Evolutionary conservation across 352 stramenopile genomes (phyloP), one percentile per base, ranked within the genome.

Genomic region (Globisporangium alternatum): DNA sequence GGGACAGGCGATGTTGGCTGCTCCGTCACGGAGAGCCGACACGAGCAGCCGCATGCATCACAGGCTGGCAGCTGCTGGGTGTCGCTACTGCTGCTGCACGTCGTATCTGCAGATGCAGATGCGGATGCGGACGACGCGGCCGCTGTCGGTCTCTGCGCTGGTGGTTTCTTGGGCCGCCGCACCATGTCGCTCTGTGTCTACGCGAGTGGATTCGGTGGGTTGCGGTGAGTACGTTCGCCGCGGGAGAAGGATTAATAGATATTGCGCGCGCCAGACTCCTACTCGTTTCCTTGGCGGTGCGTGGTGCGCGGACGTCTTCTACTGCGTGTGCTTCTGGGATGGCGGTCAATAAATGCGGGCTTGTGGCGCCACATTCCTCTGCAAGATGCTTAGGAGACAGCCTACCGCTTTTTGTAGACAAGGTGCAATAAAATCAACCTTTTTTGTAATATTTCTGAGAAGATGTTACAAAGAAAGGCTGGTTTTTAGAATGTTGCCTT

Each of bases 81-180:
- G 37, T 22, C 37, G 35, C 37, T 43, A 13, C 30, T 13, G 8
- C 30, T 59, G 33, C 33, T 59, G n/a, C 17, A 43, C 17, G 4
- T 62, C 22, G 56, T 12, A 3, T 55, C 48, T 55, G 48, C 51
- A 3, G 63, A 65, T 37, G 56, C 22, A 17, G 63, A 51, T 37
- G 56, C 47, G 5, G 54, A 56, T 2, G 25, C 1, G 25, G 25
- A 28, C 25, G 25, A 28, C 25, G 25, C 25, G 21, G 21, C 28
- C 47, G 21, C 17, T 22, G 30, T 22, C 48, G 48, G 48, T 21
- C 48, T 17, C 25, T 25, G 25, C 3, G 13, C 25, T 35, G 22
- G 25, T 13, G 48, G 31, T 47, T 58, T 58, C 31, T 43, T 28
- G 5, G 52, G 21, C 10, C 52, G 30, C 15, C 52, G 52, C 33